phyloP scores from a whole-genome alignment of 2,329 filamentous ascomycete genomes.

The Ceratocystis smalleyi region DNA sequence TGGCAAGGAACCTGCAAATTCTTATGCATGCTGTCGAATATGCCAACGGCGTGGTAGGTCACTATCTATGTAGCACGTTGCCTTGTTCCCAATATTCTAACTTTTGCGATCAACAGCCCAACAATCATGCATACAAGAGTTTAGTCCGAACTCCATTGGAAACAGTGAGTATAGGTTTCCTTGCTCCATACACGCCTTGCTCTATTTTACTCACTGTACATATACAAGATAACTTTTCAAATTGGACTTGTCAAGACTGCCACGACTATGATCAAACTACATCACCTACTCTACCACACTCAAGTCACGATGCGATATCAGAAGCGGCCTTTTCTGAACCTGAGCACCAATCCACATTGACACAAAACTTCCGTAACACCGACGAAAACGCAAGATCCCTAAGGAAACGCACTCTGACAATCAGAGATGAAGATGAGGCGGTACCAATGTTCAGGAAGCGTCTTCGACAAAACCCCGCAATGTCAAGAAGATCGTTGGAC shows the following conservation, averaged over 20 bases:
- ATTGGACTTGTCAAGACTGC: conserved; percentile 33
- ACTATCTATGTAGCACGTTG: background rate
- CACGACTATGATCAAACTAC: background rate
- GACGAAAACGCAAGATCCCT: conserved; percentile 8
- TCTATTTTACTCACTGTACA: background rate
- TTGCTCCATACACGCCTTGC: background rate
- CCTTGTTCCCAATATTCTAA: conserved; percentile 20
- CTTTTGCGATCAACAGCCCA: conserved; percentile 46
- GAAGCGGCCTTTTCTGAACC: background rate
- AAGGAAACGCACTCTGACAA: conserved; percentile 15
- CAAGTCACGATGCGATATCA: background rate
- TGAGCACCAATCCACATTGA: background rate
- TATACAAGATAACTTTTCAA: conserved; percentile 26
- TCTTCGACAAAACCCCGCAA: conserved; percentile 12
- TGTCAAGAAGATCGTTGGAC: conserved; percentile 20
- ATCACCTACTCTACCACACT: background rate
- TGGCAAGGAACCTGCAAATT: conserved; percentile 64
- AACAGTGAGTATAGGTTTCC: conserved; percentile 33
- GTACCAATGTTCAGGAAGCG: conserved; percentile 11
- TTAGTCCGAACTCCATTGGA: conserved; percentile 21
- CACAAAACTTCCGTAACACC: background rate
- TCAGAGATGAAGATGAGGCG: conserved; percentile 15
- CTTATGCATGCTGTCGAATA: conserved; percentile 57
- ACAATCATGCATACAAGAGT: conserved; percentile 70
- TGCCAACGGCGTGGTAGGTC: conserved; percentile 69